Percentiles rank a stretch among this genome's conserved stretches.
Conservation (phyloP, 192 early-diverging fungal genomes). For the Backusella westeae region DNA sequence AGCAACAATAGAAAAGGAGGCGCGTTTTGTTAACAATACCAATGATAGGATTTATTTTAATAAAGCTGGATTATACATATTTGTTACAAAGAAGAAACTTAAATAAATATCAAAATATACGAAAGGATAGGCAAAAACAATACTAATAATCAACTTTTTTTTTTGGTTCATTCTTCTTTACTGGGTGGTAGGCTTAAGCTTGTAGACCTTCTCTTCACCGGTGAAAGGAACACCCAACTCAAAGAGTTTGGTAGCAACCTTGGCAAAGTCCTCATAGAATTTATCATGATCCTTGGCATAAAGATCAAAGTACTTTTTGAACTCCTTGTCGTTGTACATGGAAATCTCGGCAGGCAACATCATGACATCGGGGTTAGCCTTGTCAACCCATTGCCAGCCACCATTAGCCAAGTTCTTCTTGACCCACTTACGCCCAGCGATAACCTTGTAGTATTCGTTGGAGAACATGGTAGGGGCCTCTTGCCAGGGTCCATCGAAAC, state of each 20-base stretch:
- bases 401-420: conserved; percentile 72
- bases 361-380: conserved; percentile 59
- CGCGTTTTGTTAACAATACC: not conserved
- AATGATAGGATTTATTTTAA: not conserved
- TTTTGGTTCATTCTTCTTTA: conserved; percentile 18
- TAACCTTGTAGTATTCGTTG: conserved; percentile 84
- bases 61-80: conserved; percentile 3
- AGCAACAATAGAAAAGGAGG: not conserved
- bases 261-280: conserved; percentile 92
- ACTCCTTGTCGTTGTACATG: conserved; percentile 57
- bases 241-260: conserved; percentile 79
- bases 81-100: conserved; percentile 2
- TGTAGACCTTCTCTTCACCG: conserved; percentile 63
- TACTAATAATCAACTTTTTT: not conserved
- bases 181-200: conserved; percentile 58
- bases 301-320: conserved; percentile 73
- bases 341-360: conserved; percentile 65
- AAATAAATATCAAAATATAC: not conserved
- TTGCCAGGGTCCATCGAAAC: conserved; percentile 89
- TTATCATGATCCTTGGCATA: conserved; percentile 86
- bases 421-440: conserved; percentile 79
- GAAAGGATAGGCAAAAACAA: not conserved
- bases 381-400: conserved; percentile 86
- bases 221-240: conserved; percentile 82
- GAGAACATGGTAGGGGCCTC: conserved; percentile 85